These are phyloP conservation scores for Metschnikowia peoriensis DNA, from an alignment of 805 yeast species.

Conservation along the genomic window DNA sequence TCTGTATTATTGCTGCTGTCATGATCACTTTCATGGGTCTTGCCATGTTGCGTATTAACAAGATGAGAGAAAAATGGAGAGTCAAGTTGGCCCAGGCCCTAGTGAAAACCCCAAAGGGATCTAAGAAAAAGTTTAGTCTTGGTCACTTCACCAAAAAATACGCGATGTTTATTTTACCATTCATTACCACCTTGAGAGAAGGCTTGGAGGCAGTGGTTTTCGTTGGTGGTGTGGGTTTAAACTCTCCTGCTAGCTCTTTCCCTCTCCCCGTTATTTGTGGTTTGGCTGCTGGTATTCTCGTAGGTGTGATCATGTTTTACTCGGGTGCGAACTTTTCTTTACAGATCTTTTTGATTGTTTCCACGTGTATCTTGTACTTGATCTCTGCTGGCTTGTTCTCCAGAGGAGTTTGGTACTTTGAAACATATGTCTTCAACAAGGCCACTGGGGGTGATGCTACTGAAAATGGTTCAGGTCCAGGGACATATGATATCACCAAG, in stretches of 20 bases:
- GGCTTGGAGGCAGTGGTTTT: constrained; percentile 61
- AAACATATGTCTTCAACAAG: constrained; percentile 60
- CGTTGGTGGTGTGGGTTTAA: constrained; percentile 45
- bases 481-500: constrained; percentile 78
- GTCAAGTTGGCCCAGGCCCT: constrained; percentile 86
- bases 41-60: constrained; percentile 92
- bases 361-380: constrained; percentile 86
- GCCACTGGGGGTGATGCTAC: constrained; percentile 93
- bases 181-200: constrained; percentile 89
- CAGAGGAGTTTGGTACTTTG: constrained; percentile 89
- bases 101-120: constrained; percentile 42
- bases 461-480: constrained; percentile 91
- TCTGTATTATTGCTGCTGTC: constrained; percentile 84
- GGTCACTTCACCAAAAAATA: constrained; percentile 67
- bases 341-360: constrained; percentile 80
- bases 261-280: constrained; percentile 94
- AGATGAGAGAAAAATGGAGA: constrained; percentile 97
- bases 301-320: constrained; percentile 71
- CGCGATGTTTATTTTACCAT: constrained; percentile 86
- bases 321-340: constrained; percentile 80
- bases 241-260: constrained; percentile 49
- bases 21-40: constrained; percentile 93
- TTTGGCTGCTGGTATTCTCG: constrained; percentile 68
- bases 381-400: constrained; percentile 92
- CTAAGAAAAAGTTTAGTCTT: constrained; percentile 45